Evolutionary conservation across 352 stramenopile genomes (phyloP).

Genomic region (Pythium plurisporium): DNA sequence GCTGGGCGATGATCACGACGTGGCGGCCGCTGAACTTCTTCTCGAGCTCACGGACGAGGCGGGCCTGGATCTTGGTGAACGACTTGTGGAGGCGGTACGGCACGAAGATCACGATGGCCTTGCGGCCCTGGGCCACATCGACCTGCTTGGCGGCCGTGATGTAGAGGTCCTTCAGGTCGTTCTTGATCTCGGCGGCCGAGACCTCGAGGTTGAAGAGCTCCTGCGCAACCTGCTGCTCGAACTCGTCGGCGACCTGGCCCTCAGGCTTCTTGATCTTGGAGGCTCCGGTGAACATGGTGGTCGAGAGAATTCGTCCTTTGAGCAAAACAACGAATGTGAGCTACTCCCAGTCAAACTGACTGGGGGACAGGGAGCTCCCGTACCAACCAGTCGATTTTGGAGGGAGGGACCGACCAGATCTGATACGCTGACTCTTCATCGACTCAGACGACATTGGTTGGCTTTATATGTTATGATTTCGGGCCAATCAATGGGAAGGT

Average conservation of each 20-base stretch:
- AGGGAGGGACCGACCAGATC: conserved; percentile 12
- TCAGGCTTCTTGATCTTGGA: conserved; percentile 87
- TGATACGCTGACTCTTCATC: conserved; percentile 4
- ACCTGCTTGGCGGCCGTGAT: conserved; percentile 99
- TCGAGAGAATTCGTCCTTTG: conserved; percentile 29
- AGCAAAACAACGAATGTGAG: conserved; percentile 50
- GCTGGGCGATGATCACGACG: conserved; percentile 98
- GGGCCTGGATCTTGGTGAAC: conserved; percentile 99
- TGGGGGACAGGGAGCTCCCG: not conserved
- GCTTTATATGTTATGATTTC: conserved; percentile 5
- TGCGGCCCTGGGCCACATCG: conserved; percentile 92
- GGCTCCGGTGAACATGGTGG: conserved; percentile 46
- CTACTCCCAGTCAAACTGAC: not conserved
- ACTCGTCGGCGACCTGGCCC: conserved; percentile 82
- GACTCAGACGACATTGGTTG: conserved; percentile 5
- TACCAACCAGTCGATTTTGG: conserved; percentile 18
- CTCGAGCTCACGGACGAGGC: conserved; percentile 98
- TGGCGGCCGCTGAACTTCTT: conserved; percentile 99
- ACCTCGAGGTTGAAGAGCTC: conserved; percentile 89
- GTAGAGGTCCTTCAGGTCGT: conserved; percentile 97
- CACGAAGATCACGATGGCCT: conserved; percentile 99
- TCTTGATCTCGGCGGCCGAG: conserved; percentile 96
- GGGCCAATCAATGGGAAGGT: no score
- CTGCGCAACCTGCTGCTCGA: conserved; percentile 86
- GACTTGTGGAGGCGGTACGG: conserved; percentile 96